phyloP scores from a whole-genome alignment of 164 flowering plant species.

The Liriodendron chinense region DNA sequence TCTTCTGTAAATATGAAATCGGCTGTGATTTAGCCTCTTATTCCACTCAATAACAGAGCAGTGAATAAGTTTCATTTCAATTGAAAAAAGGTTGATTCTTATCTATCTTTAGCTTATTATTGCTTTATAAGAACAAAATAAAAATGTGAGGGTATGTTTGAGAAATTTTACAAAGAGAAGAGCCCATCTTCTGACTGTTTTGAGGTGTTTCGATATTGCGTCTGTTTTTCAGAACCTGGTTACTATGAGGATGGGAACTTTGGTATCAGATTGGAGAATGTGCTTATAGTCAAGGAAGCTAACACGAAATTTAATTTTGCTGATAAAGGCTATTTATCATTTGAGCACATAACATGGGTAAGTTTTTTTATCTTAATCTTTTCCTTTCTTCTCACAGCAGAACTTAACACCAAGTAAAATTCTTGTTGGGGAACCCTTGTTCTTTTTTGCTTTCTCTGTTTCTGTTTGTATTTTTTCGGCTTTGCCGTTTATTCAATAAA shows the following conservation, averaged over 20 bases:
- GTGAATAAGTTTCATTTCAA: too few species aligned
- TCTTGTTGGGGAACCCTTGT: too few species aligned
- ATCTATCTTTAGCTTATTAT: too few species aligned
- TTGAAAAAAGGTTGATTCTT: too few species aligned
- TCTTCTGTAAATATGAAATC: neutral
- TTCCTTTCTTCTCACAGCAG: neutral
- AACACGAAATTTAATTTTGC: slow-evolving; percentile 87
- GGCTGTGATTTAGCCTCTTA: neutral
- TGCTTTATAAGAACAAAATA: neutral
- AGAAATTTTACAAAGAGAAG: neutral
- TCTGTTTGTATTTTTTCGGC: too few species aligned
- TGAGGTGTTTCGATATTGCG: slow-evolving; percentile 4
- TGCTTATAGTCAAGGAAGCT: slow-evolving; percentile 83
- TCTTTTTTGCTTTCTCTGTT: too few species aligned
- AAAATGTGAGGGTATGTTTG: neutral
- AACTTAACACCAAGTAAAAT: too few species aligned
- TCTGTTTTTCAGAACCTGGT: slow-evolving; percentile 79
- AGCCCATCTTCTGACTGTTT: slow-evolving; percentile 1
- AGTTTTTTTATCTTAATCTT: slow-evolving; percentile 13
- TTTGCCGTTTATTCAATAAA: too few species aligned
- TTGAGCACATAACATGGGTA: slow-evolving; percentile 99
- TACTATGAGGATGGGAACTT: slow-evolving; percentile 96
- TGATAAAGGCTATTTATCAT: slow-evolving; percentile 78
- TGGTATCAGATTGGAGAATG: slow-evolving; percentile 97
- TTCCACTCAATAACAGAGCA: neutral